A percentile compares a stretch with the other conserved stretches of the same genome.
These are phyloP conservation scores for Ensete glaucum DNA, from an alignment of 176 grass and related monocot species.

Conservation along the genomic window DNA sequence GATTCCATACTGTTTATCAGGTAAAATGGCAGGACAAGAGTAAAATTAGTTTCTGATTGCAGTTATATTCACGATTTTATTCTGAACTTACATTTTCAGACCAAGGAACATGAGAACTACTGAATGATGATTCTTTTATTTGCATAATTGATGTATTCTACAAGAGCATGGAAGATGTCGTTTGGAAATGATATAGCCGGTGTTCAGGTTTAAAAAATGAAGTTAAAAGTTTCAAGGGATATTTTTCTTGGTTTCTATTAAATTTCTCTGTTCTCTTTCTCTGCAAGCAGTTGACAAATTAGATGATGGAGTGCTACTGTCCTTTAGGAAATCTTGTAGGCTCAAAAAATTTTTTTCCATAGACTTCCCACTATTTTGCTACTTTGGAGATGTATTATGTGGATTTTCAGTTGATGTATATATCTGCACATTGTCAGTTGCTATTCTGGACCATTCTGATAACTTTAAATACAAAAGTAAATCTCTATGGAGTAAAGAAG, in stretches of 20 bases:
- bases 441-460: neutral
- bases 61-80: neutral
- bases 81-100: neutral
- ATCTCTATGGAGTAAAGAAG: neutral
- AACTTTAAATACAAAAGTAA: too few relatives aligned
- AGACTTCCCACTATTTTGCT: too few relatives aligned
- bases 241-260: too few relatives aligned
- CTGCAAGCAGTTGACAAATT: too few relatives aligned
- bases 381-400: too few relatives aligned
- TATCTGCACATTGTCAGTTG: neutral
- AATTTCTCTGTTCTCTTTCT: too few relatives aligned
- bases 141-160: neutral
- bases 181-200: too few relatives aligned
- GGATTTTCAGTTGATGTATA: neutral
- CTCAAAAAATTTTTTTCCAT: too few relatives aligned
- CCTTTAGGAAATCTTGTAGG: too few relatives aligned
- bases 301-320: too few relatives aligned
- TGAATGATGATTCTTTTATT: neutral
- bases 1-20: slow-evolving; percentile 98
- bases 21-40: slow-evolving; percentile 12
- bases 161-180: neutral
- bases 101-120: neutral
- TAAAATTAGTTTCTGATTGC: neutral
- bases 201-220: too few relatives aligned
- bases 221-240: too few relatives aligned